A percentile compares a stretch with the other conserved stretches of the same genome.
Evolutionary conservation across 331 rosid species (phyloP).

Genomic region (Pyracantha coccinea): DNA sequence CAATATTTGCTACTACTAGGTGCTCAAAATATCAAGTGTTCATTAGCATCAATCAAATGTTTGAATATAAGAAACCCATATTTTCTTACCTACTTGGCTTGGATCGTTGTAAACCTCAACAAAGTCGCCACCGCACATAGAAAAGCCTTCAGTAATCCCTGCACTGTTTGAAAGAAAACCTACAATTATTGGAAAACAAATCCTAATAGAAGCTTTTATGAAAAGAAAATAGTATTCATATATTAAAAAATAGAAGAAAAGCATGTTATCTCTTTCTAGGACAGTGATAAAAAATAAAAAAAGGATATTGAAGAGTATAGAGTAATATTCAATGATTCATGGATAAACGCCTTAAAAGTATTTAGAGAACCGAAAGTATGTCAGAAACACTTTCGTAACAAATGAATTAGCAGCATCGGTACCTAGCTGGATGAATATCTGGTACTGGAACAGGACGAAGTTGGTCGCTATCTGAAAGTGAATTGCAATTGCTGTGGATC

Average conservation of each 20-base stretch:
- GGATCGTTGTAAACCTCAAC: constrained; percentile 85
- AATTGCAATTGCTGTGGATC: constrained; percentile 96
- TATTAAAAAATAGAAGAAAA: neutral
- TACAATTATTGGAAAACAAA: neutral
- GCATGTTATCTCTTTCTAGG: neutral
- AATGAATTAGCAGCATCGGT: constrained; percentile 4
- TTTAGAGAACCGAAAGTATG: neutral
- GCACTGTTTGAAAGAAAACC: constrained; percentile 51
- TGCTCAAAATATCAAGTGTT: neutral
- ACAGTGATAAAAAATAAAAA: too few relatives aligned
- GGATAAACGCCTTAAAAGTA: neutral
- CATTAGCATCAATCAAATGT: neutral
- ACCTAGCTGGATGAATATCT: constrained; percentile 97
- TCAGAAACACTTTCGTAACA: neutral
- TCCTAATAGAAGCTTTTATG: neutral
- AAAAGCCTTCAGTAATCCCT: constrained; percentile 94
- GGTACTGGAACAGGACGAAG: constrained; percentile 81
- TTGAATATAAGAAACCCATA: neutral
- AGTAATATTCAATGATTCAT: too few relatives aligned
- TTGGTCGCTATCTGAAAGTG: constrained; percentile 80
- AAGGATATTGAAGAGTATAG: too few relatives aligned
- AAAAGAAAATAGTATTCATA: neutral
- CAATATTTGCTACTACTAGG: neutral
- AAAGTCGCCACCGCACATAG: constrained; percentile 99
- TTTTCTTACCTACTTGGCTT: constrained; percentile 64